Percentiles rank a stretch among this genome's conserved stretches.
Conservation (phyloP, 345 rosid species). For the Carallia pectinifolia region DNA sequence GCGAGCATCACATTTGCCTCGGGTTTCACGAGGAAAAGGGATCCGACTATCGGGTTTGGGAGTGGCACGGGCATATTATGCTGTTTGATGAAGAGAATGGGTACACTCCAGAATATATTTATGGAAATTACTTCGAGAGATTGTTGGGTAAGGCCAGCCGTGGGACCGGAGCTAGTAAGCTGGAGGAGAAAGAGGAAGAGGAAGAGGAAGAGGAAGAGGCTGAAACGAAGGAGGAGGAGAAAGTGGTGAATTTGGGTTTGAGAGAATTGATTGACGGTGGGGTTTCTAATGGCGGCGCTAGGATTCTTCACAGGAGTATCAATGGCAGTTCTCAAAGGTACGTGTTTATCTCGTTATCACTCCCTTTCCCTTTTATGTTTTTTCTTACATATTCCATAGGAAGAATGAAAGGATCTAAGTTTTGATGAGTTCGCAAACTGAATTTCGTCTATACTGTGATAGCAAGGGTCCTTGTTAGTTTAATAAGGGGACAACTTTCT, state of each 20-base stretch:
- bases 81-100: slow-evolving; percentile 86
- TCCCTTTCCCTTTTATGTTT: background rate
- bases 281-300: slow-evolving; percentile 42
- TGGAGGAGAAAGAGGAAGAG: slow-evolving; percentile 33
- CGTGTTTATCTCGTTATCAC: background rate
- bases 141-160: slow-evolving; percentile 40
- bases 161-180: slow-evolving; percentile 12
- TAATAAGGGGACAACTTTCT: no score
- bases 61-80: slow-evolving; percentile 99
- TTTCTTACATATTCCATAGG: background rate
- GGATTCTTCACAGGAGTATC: slow-evolving; percentile 85
- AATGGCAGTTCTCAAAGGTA: slow-evolving; percentile 62
- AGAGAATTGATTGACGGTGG: slow-evolving; percentile 78
- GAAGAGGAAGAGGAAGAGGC: slow-evolving; percentile 36
- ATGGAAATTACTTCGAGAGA: slow-evolving; percentile 96
- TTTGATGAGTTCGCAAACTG: no score
- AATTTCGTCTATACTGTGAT: no score
- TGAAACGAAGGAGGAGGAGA: slow-evolving; percentile 44
- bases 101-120: slow-evolving; percentile 83
- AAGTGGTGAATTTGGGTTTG: slow-evolving; percentile 62
- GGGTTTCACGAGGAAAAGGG: slow-evolving; percentile 79
- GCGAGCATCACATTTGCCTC: slow-evolving; percentile 89
- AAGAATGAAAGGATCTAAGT: no score
- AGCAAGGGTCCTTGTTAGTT: no score
- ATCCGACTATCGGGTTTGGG: slow-evolving; percentile 95